Evolutionary conservation across 164 flowering plant genomes (phyloP).

Genomic region (Aristolochia fimbriata): DNA sequence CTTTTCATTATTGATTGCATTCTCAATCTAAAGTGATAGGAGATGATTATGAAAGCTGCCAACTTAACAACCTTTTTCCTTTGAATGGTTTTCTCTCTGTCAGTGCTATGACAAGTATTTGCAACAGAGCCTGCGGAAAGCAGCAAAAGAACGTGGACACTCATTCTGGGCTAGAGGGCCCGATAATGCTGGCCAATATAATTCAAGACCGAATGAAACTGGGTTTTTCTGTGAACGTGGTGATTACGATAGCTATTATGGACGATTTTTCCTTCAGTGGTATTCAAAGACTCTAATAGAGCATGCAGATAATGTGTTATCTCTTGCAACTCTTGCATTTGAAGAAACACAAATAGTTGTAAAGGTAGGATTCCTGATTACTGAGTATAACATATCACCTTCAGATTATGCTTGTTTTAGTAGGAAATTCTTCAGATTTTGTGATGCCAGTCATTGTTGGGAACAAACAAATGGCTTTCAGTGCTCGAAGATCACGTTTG

Average conservation of each 20-base stretch:
- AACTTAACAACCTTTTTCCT: not conserved
- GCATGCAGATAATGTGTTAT: constrained; percentile 78
- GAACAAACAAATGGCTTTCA: too few relatives aligned
- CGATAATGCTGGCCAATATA: constrained; percentile 83
- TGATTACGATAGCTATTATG: constrained; percentile 88
- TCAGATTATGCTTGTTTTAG: too few relatives aligned
- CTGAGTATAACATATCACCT: not conserved
- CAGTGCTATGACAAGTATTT: constrained; percentile 92
- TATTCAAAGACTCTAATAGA: constrained; percentile 62
- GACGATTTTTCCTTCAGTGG: constrained; percentile 88
- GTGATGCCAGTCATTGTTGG: too few relatives aligned
- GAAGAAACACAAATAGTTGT: constrained; percentile 59
- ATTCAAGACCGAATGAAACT: constrained; percentile 81
- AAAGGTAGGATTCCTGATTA: constrained; percentile 38
- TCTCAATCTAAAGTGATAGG: not conserved
- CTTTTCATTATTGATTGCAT: not conserved
- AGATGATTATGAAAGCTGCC: not conserved
- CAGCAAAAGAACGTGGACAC: constrained; percentile 73
- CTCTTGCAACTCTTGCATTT: constrained; percentile 75
- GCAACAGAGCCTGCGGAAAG: constrained; percentile 52
- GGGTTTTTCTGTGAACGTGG: constrained; percentile 89
- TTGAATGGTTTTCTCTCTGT: constrained; percentile 2
- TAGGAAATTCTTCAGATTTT: too few relatives aligned
- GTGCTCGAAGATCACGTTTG: too few relatives aligned
- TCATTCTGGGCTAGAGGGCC: constrained; percentile 85